phyloP scores from a whole-genome alignment of 2,329 filamentous ascomycete genomes.

The Stagonosporopsis rhizophila region DNA sequence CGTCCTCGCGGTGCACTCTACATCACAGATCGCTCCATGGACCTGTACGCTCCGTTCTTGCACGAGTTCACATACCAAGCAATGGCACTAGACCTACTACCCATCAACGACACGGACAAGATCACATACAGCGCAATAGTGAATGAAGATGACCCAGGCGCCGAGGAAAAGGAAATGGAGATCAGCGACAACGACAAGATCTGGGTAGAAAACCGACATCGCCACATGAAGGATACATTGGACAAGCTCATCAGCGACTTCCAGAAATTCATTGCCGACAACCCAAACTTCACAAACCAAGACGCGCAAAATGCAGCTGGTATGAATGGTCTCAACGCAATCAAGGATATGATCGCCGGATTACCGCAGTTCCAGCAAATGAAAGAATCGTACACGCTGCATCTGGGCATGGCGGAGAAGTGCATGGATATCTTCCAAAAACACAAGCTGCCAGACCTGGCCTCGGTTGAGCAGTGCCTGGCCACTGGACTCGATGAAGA shows the following conservation, averaged over 20 bases:
- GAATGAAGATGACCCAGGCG: slow-evolving; percentile 73
- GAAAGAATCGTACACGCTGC: slow-evolving; percentile 93
- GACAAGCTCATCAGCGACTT: slow-evolving; percentile 93
- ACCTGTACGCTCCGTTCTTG: slow-evolving; percentile 82
- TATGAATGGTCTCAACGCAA: slow-evolving; percentile 86
- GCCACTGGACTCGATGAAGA: slow-evolving; percentile 94
- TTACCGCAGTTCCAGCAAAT: slow-evolving; percentile 93
- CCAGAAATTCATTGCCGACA: slow-evolving; percentile 86
- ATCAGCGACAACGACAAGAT: slow-evolving; percentile 90
- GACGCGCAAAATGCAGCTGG: slow-evolving; percentile 72
- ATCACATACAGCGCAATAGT: slow-evolving; percentile 81
- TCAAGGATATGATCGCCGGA: slow-evolving; percentile 96
- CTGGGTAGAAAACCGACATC: slow-evolving; percentile 93
- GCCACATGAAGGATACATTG: slow-evolving; percentile 98
- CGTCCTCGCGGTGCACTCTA: slow-evolving; percentile 83
- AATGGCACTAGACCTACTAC: slow-evolving; percentile 93
- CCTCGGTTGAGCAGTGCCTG: slow-evolving; percentile 80
- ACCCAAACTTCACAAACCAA: slow-evolving; percentile 87
- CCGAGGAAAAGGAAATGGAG: slow-evolving; percentile 88
- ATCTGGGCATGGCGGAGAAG: slow-evolving; percentile 95
- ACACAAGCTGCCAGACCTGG: slow-evolving; percentile 84
- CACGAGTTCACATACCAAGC: slow-evolving; percentile 99
- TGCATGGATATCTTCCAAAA: slow-evolving; percentile 93
- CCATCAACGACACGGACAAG: slow-evolving; percentile 87
- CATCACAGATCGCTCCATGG: slow-evolving; percentile 92